Base-by-base conservation (phyloP, 1,139 yeast species). In the Saccharomyces hybrid region DNA sequence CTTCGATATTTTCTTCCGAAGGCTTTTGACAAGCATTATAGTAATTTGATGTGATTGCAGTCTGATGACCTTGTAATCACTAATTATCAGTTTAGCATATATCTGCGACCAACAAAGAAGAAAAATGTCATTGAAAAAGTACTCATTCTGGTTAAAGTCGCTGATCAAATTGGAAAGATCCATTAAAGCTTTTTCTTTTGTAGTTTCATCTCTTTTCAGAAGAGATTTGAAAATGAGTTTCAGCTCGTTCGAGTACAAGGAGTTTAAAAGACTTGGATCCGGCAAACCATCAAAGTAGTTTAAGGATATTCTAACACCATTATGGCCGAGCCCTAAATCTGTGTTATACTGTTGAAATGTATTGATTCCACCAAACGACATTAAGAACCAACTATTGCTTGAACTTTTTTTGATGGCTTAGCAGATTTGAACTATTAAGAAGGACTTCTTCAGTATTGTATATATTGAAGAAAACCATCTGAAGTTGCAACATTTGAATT, bases 281-380 rank as follows among this genome's bases (percentile, higher is more conserved):
- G 96, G 96, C 13, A 85, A 71, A 1, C 90, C 95, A 3, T 89
- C 82, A 61, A 88, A 80, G 67, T 88, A 89, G 64, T 84, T 84
- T 51, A 89, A 69, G 1, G 95, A 81, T 2, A 88, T 85, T 47
- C 81, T 82, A 57, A 83, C 84, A 11, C 90, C 93, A 52, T 70
- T 71, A 56, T 67, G 68, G 1, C 77, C 77, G 8, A 73, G 58
- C 2, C 74, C 73, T 46, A 55, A 59, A 56, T 66, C 70, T 23
- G 56, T 48, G 4, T 63, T 56, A 48, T 59, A 62, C 42, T 60
- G 60, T 47, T 63, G 66, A 52, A 66, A 65, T 7, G 66, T 59
- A 52, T 61, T 65, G 4, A 58, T 48, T 14, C 60, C 60, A 46
- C 64, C 66, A 53, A 67, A 65, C 7, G 71, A 67, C 71, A 67